Conservation (phyloP, 352 stramenopile genomes). For the Thraustochytrium sp. region DNA sequence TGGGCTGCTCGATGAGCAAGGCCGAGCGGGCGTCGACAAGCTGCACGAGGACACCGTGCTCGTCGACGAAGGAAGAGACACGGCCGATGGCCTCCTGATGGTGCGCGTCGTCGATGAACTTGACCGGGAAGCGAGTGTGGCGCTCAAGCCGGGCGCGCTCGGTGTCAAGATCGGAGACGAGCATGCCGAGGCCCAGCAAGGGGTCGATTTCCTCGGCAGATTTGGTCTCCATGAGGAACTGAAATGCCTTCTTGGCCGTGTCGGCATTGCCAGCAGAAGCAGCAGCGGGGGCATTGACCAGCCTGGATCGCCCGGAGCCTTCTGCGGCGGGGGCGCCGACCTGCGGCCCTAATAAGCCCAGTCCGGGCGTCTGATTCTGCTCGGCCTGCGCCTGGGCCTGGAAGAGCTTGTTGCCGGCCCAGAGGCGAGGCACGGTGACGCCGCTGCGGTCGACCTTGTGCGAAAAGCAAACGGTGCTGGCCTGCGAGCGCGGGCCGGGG, state of each 20-base stretch:
- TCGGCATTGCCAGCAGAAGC: not conserved
- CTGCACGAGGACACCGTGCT: not conserved
- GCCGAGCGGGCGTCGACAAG: conserved; percentile 4
- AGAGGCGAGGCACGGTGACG: not conserved
- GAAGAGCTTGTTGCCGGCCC: too few relatives aligned
- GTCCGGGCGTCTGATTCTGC: too few relatives aligned
- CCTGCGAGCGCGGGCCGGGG: not conserved
- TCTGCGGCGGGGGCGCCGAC: too few relatives aligned
- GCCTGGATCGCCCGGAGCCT: too few relatives aligned
- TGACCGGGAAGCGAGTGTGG: conserved; percentile 13
- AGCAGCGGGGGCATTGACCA: too few relatives aligned
- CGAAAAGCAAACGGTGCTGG: not conserved
- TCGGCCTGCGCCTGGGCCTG: too few relatives aligned
- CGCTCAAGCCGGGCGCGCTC: not conserved
- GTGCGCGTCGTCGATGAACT: not conserved
- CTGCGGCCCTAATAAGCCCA: too few relatives aligned
- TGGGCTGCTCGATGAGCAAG: not conserved
- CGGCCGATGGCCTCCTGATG: not conserved
- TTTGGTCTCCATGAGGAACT: conserved; percentile 11
- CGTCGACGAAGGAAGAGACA: not conserved
- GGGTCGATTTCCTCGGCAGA: conserved; percentile 22
- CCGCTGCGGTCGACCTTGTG: not conserved
- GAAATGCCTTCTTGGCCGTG: not conserved
- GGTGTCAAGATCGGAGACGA: not conserved
- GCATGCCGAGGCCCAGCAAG: conserved; percentile 5